phyloP scores from a whole-genome alignment of 2,329 filamentous ascomycete genomes.

The Epichloe glyceriae region DNA sequence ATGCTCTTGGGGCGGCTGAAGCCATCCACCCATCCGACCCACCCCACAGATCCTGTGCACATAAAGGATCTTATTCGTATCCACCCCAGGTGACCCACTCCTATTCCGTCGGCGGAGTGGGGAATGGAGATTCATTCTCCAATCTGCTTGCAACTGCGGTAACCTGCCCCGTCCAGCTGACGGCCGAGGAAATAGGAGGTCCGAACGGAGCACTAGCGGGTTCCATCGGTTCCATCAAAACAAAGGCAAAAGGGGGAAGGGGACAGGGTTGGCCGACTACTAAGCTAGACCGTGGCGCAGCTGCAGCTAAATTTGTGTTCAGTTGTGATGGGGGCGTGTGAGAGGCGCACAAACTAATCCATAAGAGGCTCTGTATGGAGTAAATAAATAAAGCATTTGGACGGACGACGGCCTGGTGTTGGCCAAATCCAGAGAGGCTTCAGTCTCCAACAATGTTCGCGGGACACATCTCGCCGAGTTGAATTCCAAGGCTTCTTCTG shows the following conservation, averaged over 20 bases:
- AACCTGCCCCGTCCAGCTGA: too few species aligned
- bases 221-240: not conserved
- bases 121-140: not conserved
- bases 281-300: not conserved
- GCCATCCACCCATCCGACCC: too few species aligned
- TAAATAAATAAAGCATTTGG: not conserved
- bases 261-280: not conserved
- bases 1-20: too few species aligned
- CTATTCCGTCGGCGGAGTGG: conserved; percentile 2
- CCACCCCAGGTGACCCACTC: not conserved
- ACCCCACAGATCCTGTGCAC: too few species aligned
- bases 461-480: not conserved
- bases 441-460: not conserved
- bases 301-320: not conserved
- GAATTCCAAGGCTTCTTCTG: not conserved
- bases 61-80: not conserved
- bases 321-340: not conserved
- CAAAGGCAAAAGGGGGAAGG: not conserved
- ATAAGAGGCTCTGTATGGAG: too few species aligned
- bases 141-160: too few species aligned
- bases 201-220: too few species aligned
- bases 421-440: not conserved
- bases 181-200: too few species aligned
- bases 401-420: not conserved
- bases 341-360: too few species aligned